Evolutionary conservation across 2,329 filamentous ascomycete genomes (phyloP), one percentile per base, ranked within the genome.

Genomic region (Venturia oleaginea): DNA sequence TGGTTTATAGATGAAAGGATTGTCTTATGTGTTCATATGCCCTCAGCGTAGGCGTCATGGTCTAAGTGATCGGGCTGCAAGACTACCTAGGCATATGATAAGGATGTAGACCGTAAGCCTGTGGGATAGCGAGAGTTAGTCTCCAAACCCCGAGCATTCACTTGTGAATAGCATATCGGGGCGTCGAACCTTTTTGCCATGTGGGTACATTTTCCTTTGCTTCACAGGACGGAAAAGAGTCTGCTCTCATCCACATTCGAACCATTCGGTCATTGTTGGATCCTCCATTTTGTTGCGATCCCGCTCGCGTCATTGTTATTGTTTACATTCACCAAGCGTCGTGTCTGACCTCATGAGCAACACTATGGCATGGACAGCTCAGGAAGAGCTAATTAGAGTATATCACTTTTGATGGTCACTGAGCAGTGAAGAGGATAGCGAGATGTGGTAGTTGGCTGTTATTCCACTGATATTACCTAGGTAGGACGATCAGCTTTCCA

Each of bases 1-100:
- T 51, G 22, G 22, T 15, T 27, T 27, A 27, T 24, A 51, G 46
- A 15, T 22, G 24, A 51, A 27, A 51, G 22, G 46, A 10, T 27
- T 2, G 46, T 8, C 2, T 15, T 51, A 13, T 51, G 1, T 51
- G n/a, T 15, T 51, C 46, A 27, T 51, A 51, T 51, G 46, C 27
- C 46, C 46, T 51, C 46, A 51, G 46, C 46, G 46, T 51, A 57
- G 51, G 51, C 51, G 51, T 57, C 27, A n/a, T 57, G 51, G 51
- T 57, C 51, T 13, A 57, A 32, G 3, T 57, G 51, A 57, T 57
- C 51, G 13, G 27, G 51, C 51, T 57, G 51, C 51, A 55, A 51
- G 22, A 51, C 46, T 34, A 57, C 51, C 27, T 34, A 32, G 51
- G 30, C 51, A 57, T 57, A 32, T 34, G 11, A 22, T 19, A 57